phyloP scores from a whole-genome alignment of 1,284 basidiomycete genomes.

The Cerioporus squamosus region DNA sequence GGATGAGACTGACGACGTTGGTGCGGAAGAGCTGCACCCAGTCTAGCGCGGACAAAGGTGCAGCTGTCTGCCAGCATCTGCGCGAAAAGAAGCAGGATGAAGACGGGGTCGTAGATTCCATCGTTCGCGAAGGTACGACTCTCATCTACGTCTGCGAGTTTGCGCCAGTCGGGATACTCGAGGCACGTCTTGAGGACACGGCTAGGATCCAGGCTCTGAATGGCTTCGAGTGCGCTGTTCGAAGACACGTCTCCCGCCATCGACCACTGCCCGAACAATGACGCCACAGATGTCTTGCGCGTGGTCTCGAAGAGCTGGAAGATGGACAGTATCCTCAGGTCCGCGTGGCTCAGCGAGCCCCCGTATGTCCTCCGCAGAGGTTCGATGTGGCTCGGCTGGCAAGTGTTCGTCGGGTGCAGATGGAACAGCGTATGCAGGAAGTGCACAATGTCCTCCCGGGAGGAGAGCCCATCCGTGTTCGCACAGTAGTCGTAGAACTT shows the following conservation, averaged over 20 bases:
- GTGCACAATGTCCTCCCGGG: slow-evolving; percentile 51
- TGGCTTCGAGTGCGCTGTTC: slow-evolving; percentile 59
- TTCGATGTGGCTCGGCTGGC: slow-evolving; percentile 81
- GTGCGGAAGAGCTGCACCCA: slow-evolving; percentile 90
- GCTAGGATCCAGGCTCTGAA: slow-evolving; percentile 73
- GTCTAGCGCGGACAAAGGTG: slow-evolving; percentile 62
- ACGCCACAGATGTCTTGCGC: slow-evolving; percentile 65
- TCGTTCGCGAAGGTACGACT: slow-evolving; percentile 36
- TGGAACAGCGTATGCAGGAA: slow-evolving; percentile 72
- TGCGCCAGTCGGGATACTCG: slow-evolving; percentile 69
- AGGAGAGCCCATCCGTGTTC: slow-evolving; percentile 14
- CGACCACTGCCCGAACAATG: slow-evolving; percentile 69
- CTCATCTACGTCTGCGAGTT: slow-evolving; percentile 40
- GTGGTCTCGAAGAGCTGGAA: slow-evolving; percentile 81
- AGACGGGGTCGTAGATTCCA: slow-evolving; percentile 81
- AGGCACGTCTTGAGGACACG: slow-evolving; percentile 77
- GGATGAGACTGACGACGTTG: slow-evolving; percentile 77
- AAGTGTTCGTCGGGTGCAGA: slow-evolving; percentile 78
- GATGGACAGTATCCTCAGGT: slow-evolving; percentile 71
- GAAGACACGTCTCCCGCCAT: slow-evolving; percentile 46
- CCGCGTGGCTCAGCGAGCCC: slow-evolving; percentile 67
- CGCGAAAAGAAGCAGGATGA: slow-evolving; percentile 72
- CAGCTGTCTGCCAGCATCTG: slow-evolving; percentile 63
- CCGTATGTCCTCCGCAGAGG: slow-evolving; percentile 77
- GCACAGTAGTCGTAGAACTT: slow-evolving; percentile 55